phyloP scores from a whole-genome alignment of 257 asterid genomes.

The Cordia subcordata region DNA sequence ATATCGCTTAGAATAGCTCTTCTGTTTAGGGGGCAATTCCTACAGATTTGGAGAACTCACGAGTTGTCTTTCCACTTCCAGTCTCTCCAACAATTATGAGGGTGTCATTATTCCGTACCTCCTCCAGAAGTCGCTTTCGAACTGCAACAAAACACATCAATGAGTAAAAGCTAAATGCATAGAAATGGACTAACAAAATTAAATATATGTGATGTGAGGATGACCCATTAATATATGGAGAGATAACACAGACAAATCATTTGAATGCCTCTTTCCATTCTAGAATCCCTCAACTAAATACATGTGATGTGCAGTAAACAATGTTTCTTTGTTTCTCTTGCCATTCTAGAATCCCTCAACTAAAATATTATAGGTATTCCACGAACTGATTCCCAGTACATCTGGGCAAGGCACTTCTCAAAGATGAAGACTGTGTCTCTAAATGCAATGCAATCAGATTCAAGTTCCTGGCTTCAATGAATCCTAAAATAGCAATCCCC shows the following conservation, averaged over 20 bases:
- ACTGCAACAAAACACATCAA: constrained; percentile 30
- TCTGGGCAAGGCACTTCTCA: too few relatives aligned
- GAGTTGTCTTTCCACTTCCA: constrained; percentile 98
- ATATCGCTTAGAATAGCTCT: neutral
- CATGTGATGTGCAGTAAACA: neutral
- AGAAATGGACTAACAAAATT: neutral
- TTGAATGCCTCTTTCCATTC: neutral
- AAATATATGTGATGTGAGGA: neutral
- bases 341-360: neutral
- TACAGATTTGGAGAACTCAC: constrained; percentile 41
- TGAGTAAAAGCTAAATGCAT: neutral
- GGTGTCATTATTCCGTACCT: constrained; percentile 64
- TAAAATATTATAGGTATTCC: too few relatives aligned
- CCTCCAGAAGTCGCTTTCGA: constrained; percentile 79
- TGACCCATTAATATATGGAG: neutral
- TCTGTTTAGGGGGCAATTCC: neutral
- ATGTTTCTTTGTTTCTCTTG: neutral
- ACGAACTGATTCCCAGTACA: too few relatives aligned
- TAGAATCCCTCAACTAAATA: too few relatives aligned
- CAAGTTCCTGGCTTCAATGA: too few relatives aligned
- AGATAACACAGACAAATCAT: neutral
- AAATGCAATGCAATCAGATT: too few relatives aligned
- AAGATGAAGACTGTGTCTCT: too few relatives aligned
- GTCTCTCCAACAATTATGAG: constrained; percentile 96
- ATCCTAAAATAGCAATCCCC: too few relatives aligned